These are phyloP conservation scores for Trichoderma reesei DNA, from an alignment of 495 filamentous ascomycete genomes.

Conservation along the genomic window DNA sequence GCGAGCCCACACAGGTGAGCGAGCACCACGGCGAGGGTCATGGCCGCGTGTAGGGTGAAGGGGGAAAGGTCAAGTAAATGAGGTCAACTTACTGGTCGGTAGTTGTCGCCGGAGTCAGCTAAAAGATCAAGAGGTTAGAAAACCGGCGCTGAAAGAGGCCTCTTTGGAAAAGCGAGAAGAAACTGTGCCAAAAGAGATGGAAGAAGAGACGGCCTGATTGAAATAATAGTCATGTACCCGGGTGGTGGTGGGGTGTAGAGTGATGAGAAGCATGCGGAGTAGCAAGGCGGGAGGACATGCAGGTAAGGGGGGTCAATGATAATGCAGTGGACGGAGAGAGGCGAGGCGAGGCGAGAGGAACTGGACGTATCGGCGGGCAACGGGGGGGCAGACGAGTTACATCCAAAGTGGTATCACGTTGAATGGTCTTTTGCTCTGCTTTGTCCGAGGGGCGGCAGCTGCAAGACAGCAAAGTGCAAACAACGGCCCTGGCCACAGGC, in stretches of 20 bases:
- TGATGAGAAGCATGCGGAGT: conserved; percentile 22
- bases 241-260: conserved; percentile 16
- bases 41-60: not conserved
- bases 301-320: conserved; percentile 26
- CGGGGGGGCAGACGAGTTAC: conserved; percentile 11
- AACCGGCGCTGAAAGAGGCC: not conserved
- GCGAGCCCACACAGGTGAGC: not conserved
- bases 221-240: conserved; percentile 13
- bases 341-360: conserved; percentile 11
- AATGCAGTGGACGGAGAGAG: conserved; percentile 17
- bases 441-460: not conserved
- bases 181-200: conserved; percentile 8
- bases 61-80: not conserved
- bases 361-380: conserved; percentile 6
- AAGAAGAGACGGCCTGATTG: conserved; percentile 14
- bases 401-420: conserved; percentile 13
- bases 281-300: conserved; percentile 31
- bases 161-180: conserved; percentile 15
- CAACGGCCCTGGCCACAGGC: not conserved
- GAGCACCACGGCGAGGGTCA: not conserved
- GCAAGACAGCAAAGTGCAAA: not conserved
- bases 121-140: conserved; percentile 32
- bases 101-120: conserved; percentile 45
- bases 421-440: not conserved
- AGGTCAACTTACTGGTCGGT: conserved; percentile 40